Conservation (phyloP, 805 yeast genomes). For the Candida broadrunensis region DNA sequence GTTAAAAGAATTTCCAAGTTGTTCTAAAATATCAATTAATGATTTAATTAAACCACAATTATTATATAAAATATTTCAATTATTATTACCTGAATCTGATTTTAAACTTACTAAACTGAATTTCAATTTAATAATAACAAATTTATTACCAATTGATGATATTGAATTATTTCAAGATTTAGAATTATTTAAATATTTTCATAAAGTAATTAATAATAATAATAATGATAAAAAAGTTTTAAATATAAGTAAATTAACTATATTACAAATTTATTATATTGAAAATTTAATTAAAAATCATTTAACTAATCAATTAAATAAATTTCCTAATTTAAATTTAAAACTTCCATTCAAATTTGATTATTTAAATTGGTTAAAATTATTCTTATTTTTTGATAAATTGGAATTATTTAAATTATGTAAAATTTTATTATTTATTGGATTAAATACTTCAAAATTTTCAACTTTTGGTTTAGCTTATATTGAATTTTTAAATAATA, state of each 20-base stretch:
- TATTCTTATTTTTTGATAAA: not conserved
- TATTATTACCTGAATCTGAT: not conserved
- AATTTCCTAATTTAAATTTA: not conserved
- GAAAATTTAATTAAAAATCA: not conserved
- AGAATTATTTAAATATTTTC: not conserved
- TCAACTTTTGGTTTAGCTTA: slow-evolving; percentile 16
- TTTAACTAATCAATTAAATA: not conserved
- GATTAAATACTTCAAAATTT: slow-evolving; percentile 17
- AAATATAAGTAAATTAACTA: too few species aligned
- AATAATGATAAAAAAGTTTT: too few species aligned
- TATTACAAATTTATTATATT: not conserved
- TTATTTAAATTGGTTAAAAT: not conserved
- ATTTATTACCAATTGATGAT: too few species aligned
- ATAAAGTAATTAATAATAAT: not conserved
- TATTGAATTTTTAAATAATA: slow-evolving; percentile 13
- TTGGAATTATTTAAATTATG: slow-evolving; percentile 13
- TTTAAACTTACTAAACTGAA: too few species aligned
- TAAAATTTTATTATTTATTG: slow-evolving; percentile 15
- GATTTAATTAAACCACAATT: not conserved
- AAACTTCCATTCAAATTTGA: not conserved
- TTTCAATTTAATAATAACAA: too few species aligned
- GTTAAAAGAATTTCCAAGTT: not conserved
- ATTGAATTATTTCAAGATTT: not conserved
- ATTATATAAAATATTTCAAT: not conserved
- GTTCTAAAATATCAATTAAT: not conserved